Conservation (phyloP, 2,329 filamentous ascomycete species). For the Colletotrichum viniferum region DNA sequence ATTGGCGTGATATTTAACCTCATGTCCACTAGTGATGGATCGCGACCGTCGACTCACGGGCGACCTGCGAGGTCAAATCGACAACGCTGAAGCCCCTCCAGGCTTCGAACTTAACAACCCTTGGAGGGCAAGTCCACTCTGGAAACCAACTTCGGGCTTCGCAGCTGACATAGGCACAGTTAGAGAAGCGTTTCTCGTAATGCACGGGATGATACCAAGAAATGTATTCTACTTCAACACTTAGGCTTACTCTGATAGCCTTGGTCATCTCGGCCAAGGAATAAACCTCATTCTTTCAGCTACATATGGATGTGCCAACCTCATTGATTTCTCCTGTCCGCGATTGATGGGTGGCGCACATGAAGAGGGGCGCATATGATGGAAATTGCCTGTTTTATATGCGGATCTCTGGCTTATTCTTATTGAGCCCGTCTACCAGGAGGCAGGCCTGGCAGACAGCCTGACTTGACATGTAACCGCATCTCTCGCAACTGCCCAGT, state of each 20-base stretch:
- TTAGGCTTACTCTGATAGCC: not conserved
- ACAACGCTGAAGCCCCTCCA: conserved; percentile 56
- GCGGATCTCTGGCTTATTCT: conserved; percentile 66
- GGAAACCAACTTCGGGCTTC: not conserved
- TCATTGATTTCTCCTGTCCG: not conserved
- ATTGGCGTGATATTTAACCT: not conserved
- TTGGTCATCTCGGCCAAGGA: not conserved
- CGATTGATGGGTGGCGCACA: not conserved
- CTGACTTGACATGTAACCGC: conserved; percentile 96
- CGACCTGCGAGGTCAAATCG: conserved; percentile 60
- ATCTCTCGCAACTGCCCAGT: conserved; percentile 82
- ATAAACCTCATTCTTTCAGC: not conserved
- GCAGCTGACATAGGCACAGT: conserved; percentile 36
- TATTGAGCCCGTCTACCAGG: conserved; percentile 89
- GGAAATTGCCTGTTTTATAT: conserved; percentile 43
- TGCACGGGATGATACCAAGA: not conserved
- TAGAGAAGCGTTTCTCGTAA: conserved; percentile 59
- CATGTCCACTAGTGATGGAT: conserved; percentile 61
- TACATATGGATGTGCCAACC: not conserved
- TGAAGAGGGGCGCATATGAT: not conserved
- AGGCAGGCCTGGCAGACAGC: conserved; percentile 92
- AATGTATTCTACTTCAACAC: not conserved
- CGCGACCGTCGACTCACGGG: conserved; percentile 67
- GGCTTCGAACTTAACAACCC: conserved; percentile 68
- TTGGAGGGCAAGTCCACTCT: conserved; percentile 58